These are phyloP conservation scores for Auriculariales sp. DNA, from an alignment of 768 basidiomycete genomes.

Conservation along the genomic window DNA sequence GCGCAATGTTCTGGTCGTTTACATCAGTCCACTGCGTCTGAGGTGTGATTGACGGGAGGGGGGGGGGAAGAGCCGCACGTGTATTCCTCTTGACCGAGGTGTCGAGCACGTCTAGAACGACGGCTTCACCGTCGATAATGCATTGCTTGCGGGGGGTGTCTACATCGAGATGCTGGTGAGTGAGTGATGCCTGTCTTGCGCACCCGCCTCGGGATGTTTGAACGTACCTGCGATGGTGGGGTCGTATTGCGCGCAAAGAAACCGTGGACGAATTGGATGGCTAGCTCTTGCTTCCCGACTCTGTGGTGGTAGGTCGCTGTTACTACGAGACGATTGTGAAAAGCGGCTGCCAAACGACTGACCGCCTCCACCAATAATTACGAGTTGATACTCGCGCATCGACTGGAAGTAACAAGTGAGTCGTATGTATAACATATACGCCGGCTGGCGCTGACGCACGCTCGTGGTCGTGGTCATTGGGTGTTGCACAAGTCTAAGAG, in stretches of 20 bases:
- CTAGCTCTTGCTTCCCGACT: constrained; percentile 21
- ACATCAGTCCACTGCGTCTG: no score
- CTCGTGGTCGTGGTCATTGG: no score
- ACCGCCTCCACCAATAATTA: constrained; percentile 27
- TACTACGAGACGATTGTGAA: not conserved
- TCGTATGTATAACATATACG: not conserved
- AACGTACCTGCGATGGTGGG: constrained; percentile 27
- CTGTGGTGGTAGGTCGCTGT: constrained; percentile 5
- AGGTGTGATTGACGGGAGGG: not conserved
- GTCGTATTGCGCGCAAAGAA: constrained; percentile 24
- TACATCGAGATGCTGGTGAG: constrained; percentile 10
- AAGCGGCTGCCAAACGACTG: not conserved
- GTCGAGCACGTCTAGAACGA: constrained; percentile 29
- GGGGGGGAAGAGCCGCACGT: constrained; percentile 14
- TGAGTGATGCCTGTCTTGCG: not conserved
- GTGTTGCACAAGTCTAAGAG: no score
- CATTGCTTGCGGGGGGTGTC: constrained; percentile 34
- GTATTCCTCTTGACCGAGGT: constrained; percentile 38
- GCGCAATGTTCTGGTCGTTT: constrained; percentile 25
- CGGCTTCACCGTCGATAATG: constrained; percentile 29
- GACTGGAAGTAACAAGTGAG: constrained; percentile 19
- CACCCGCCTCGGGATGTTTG: not conserved
- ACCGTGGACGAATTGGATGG: constrained; percentile 26
- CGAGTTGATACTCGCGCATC: constrained; percentile 27
- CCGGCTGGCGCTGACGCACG: not conserved